Evolutionary conservation across 2,329 filamentous ascomycete genomes (phyloP).

Genomic region (Ustulina deusta): DNA sequence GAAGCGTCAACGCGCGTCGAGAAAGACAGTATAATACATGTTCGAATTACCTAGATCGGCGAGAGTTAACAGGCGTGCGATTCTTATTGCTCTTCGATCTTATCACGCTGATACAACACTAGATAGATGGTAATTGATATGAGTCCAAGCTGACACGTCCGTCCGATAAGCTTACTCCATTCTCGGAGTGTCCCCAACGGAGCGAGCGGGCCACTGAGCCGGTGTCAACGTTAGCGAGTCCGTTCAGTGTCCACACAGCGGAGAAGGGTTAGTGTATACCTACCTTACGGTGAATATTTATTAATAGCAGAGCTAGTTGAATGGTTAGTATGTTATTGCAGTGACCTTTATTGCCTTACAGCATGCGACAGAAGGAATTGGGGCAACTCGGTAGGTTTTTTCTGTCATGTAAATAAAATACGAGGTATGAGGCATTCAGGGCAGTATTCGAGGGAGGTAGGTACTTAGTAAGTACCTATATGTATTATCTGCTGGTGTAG

Average conservation of each 20-base stretch:
- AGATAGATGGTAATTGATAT: too few species aligned
- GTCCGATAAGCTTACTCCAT: conserved; percentile 29
- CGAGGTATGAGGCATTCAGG: neutral
- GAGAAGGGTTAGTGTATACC: too few species aligned
- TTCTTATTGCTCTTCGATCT: neutral
- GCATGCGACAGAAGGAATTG: too few species aligned
- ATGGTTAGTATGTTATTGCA: neutral
- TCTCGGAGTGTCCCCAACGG: conserved; percentile 46
- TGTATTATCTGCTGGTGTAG: too few species aligned
- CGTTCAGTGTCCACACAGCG: neutral
- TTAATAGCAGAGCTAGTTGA: neutral
- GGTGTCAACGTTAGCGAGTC: conserved; percentile 23
- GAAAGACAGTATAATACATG: neutral
- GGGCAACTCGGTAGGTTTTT: neutral
- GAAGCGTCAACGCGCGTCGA: conserved; percentile 19
- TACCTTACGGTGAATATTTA: too few species aligned
- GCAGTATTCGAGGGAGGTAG: neutral
- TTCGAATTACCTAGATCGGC: neutral
- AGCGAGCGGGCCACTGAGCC: conserved; percentile 35
- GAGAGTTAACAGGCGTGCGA: neutral
- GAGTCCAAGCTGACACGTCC: too few species aligned
- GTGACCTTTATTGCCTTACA: too few species aligned
- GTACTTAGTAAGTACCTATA: too few species aligned
- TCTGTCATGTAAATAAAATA: neutral
- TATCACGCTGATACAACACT: too few species aligned